Evolutionary conservation across 2,329 filamentous ascomycete genomes (phyloP).

Genomic region (Ceratocystis colombiana): DNA sequence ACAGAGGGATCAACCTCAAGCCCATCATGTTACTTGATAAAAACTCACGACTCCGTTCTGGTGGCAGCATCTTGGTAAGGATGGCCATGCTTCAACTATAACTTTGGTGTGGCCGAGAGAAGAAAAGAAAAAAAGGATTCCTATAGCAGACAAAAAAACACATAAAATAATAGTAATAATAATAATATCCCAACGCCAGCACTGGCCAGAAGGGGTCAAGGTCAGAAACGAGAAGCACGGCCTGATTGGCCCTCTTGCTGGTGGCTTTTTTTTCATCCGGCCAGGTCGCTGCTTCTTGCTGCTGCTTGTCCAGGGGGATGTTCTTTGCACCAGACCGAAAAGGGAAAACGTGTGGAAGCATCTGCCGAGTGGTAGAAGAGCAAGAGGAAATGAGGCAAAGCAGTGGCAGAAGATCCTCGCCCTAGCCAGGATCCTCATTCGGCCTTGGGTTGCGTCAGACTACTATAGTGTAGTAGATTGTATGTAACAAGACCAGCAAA

Average conservation of each 20-base stretch:
- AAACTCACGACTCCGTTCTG: constrained; percentile 5
- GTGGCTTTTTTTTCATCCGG: background rate
- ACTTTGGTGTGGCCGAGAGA: constrained; percentile 3
- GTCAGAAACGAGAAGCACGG: background rate
- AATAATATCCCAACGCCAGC: background rate
- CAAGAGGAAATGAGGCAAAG: constrained; percentile 3
- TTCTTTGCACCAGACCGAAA: constrained; percentile 2
- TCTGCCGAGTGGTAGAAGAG: background rate
- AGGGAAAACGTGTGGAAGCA: constrained; percentile 9
- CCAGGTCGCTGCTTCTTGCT: background rate
- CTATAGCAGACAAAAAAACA: constrained; percentile 1
- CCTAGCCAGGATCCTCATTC: background rate
- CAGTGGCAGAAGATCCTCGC: background rate
- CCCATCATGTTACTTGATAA: constrained; percentile 12
- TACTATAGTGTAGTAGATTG: constrained; percentile 10
- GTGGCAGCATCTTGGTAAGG: background rate
- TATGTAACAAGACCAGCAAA: constrained; percentile 14
- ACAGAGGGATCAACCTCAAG: background rate
- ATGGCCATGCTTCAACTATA: constrained; percentile 5
- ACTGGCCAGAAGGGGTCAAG: constrained; percentile 1
- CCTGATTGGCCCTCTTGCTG: background rate
- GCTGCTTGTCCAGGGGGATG: background rate
- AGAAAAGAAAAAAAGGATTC: background rate
- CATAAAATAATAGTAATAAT: background rate
- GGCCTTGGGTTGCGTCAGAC: background rate